Conservation (phyloP, 2,329 filamentous ascomycete species). For the Aspergillus uvarum region DNA sequence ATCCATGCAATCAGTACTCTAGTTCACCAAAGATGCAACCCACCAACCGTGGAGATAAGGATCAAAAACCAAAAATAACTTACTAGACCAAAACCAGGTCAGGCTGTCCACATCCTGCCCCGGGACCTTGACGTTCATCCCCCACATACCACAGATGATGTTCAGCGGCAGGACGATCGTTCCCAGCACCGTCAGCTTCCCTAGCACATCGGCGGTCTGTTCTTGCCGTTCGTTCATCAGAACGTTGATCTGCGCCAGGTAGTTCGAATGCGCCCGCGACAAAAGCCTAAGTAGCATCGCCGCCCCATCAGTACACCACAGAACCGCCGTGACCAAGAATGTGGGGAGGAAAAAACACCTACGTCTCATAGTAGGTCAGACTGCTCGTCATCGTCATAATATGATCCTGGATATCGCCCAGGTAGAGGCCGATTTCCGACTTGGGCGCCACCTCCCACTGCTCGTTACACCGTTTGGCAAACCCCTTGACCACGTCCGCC, state of each 20-base stretch:
- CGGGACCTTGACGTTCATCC: slow-evolving; percentile 97
- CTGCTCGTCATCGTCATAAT: slow-evolving; percentile 99
- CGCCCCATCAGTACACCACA: slow-evolving; percentile 18
- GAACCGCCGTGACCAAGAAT: neutral
- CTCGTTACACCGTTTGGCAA: slow-evolving; percentile 97
- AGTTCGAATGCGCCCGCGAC: slow-evolving; percentile 88
- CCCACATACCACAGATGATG: slow-evolving; percentile 97
- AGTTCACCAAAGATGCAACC: neutral
- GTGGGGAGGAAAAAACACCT: slow-evolving; percentile 36
- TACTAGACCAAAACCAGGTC: slow-evolving; percentile 68
- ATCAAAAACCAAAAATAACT: slow-evolving; percentile 16
- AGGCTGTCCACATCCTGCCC: slow-evolving; percentile 82
- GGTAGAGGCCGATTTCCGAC: slow-evolving; percentile 93
- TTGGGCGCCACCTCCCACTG: slow-evolving; percentile 94
- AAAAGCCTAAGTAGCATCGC: slow-evolving; percentile 62
- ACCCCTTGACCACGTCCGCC: slow-evolving; percentile 98
- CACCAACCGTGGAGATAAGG: neutral
- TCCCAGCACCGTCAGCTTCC: slow-evolving; percentile 90
- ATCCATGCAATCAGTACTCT: slow-evolving; percentile 4
- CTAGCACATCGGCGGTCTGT: slow-evolving; percentile 90
- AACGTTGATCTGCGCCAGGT: slow-evolving; percentile 98
- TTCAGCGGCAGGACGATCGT: slow-evolving; percentile 99
- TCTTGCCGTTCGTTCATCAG: slow-evolving; percentile 98
- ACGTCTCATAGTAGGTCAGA: slow-evolving; percentile 94
- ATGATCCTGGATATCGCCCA: slow-evolving; percentile 98